These are phyloP conservation scores for Cordia subcordata DNA, from an alignment of 257 asterid genomes.

Conservation along the genomic window DNA sequence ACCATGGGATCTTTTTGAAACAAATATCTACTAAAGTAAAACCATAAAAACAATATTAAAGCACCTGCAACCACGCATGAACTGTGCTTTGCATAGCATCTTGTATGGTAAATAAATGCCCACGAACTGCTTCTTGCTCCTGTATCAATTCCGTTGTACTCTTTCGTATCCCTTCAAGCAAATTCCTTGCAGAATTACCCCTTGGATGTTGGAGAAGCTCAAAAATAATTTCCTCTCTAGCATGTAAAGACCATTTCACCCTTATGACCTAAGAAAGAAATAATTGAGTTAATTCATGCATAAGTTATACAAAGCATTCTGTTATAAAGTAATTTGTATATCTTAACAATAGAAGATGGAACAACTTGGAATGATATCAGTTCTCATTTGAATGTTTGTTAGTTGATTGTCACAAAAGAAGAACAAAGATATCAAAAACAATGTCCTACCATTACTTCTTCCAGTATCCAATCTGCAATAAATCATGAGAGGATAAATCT, in stretches of 20 bases:
- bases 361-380: too few species aligned
- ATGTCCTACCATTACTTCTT: too few species aligned
- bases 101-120: slow-evolving; percentile 40
- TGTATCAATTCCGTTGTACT: slow-evolving; percentile 44
- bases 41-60: slow-evolving; percentile 1
- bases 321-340: too few species aligned
- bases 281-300: too few species aligned
- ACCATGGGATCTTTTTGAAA: background rate
- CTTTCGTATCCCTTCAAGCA: slow-evolving; percentile 28
- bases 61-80: slow-evolving; percentile 43
- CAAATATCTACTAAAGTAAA: background rate
- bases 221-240: slow-evolving; percentile 44
- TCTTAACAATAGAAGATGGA: too few species aligned
- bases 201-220: slow-evolving; percentile 43
- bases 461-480: too few species aligned
- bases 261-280: slow-evolving; percentile 29
- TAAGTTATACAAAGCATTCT: too few species aligned
- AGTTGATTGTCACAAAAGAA: too few species aligned
- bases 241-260: slow-evolving; percentile 47
- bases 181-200: slow-evolving; percentile 25
- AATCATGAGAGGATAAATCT: too few species aligned
- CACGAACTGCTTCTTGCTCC: slow-evolving; percentile 55
- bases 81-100: slow-evolving; percentile 46
- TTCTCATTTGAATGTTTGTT: too few species aligned
- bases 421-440: too few species aligned